Evolutionary conservation across 2,329 filamentous ascomycete genomes (phyloP).

Genomic region (Cryoendolithus antarcticus): DNA sequence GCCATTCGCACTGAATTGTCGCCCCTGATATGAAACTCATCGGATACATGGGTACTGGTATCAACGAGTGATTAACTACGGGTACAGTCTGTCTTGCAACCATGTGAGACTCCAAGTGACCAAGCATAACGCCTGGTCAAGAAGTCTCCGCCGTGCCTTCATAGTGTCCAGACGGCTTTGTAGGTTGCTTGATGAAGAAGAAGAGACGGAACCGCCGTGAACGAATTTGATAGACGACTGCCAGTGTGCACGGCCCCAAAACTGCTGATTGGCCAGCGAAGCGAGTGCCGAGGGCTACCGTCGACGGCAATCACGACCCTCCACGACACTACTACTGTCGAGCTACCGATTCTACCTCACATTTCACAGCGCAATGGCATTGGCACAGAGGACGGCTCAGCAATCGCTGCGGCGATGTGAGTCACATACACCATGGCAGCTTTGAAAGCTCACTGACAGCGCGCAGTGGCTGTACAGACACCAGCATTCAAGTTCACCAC

Average conservation of each 20-base stretch:
- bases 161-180: constrained; percentile 20
- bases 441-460: constrained; percentile 9
- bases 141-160: constrained; percentile 21
- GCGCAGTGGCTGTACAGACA: constrained; percentile 32
- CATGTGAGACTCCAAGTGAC: constrained; percentile 20
- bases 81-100: constrained; percentile 32
- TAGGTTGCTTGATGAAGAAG: constrained; percentile 7
- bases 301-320: constrained; percentile 8
- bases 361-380: constrained; percentile 23
- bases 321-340: constrained; percentile 4
- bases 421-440: constrained; percentile 8
- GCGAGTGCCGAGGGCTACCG: constrained; percentile 5
- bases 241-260: background rate
- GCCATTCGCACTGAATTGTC: constrained; percentile 23
- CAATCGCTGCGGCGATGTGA: constrained; percentile 32
- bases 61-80: constrained; percentile 43
- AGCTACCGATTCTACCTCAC: constrained; percentile 4
- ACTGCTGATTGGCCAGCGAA: constrained; percentile 9
- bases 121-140: constrained; percentile 20
- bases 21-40: constrained; percentile 43
- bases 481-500: constrained; percentile 34
- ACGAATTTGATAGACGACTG: constrained; percentile 1
- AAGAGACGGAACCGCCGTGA: constrained; percentile 2
- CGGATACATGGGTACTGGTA: constrained; percentile 25
- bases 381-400: constrained; percentile 32